A percentile compares a stretch with the other conserved stretches of the same genome.
These are phyloP conservation scores for Botrytis pseudocinerea DNA, from an alignment of 2,329 filamentous ascomycete species.

Conservation along the genomic window DNA sequence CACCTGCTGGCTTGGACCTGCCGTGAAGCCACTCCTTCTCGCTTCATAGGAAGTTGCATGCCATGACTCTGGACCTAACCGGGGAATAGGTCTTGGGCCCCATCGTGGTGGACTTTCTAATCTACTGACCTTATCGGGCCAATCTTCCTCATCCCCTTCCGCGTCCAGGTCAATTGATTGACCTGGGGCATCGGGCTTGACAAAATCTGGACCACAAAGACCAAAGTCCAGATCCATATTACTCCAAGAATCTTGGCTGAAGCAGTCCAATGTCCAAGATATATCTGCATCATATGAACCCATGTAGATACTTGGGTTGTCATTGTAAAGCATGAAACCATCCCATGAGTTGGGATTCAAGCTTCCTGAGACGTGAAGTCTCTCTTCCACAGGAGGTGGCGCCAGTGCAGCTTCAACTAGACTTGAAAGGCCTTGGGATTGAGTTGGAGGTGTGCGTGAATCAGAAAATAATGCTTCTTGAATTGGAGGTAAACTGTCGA, in stretches of 20 bases:
- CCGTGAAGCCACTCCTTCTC: constrained; percentile 27
- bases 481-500: constrained; percentile 14
- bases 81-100: constrained; percentile 29
- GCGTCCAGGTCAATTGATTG: constrained; percentile 28
- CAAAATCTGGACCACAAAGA: background rate
- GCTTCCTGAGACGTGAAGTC: constrained; percentile 29
- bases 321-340: constrained; percentile 36
- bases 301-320: constrained; percentile 34
- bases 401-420: constrained; percentile 39
- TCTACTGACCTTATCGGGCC: constrained; percentile 35
- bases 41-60: constrained; percentile 36
- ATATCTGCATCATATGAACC: constrained; percentile 39
- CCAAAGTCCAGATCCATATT: constrained; percentile 17
- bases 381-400: constrained; percentile 26
- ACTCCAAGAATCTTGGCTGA: constrained; percentile 21
- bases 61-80: constrained; percentile 35
- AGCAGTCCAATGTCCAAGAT: constrained; percentile 36
- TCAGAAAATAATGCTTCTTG: constrained; percentile 16
- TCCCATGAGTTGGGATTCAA: constrained; percentile 34
- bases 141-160: constrained; percentile 37
- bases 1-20: constrained; percentile 30
- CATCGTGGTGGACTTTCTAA: constrained; percentile 24
- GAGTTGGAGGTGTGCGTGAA: constrained; percentile 21
- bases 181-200: background rate
- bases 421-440: constrained; percentile 35